Evolutionary conservation across 2,329 filamentous ascomycete genomes (phyloP), one percentile per base, ranked within the genome.

Genomic region (Fusarium sp.): DNA sequence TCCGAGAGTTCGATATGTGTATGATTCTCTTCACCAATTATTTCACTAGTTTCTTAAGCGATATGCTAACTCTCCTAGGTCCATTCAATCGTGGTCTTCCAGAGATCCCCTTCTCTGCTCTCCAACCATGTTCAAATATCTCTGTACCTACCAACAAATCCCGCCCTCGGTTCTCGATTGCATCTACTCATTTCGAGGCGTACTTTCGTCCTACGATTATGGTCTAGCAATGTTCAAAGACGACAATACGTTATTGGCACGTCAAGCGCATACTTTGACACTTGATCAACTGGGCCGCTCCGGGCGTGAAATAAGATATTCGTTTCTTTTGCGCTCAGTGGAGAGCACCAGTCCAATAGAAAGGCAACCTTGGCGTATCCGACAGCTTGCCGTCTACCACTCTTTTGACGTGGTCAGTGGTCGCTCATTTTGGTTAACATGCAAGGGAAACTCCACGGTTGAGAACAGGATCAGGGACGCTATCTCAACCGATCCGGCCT

Each of bases 381-480:
- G 68, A 0, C 68, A 70, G 3, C 67, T 71, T 1, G 67, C 67
- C 7, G 56, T 68, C 2, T 68, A 71, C 14, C 68, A 68, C 45
- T 71, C 59, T 0, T 71, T 71, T 15, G 68, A 71, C 3, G 44
- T 68, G 1, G 7, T 51, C 0, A 70, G 21, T 3, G 68, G 68
- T 0, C 52, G 51, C 6, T 31, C 50, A 2, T 9, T 57, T 0
- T 70, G 67, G 67, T 8, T 70, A 2, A 70, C 64, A 1, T 61
- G 59, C 0, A 70, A 71, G 15, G 67, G 55, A 1, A 71, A 71
- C 9, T 17, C 53, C 2, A 2, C 58, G 1, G 61, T 59, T 1
- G 63, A 70, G 14, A 31, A 51, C 2, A 17, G 28, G 0, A 53
- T 70, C 13, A 15, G 17, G 5, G 58, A 70, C 7, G 38, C 49